Conservation (phyloP, 768 basidiomycete species). For the Leucocoprinus sp. region DNA sequence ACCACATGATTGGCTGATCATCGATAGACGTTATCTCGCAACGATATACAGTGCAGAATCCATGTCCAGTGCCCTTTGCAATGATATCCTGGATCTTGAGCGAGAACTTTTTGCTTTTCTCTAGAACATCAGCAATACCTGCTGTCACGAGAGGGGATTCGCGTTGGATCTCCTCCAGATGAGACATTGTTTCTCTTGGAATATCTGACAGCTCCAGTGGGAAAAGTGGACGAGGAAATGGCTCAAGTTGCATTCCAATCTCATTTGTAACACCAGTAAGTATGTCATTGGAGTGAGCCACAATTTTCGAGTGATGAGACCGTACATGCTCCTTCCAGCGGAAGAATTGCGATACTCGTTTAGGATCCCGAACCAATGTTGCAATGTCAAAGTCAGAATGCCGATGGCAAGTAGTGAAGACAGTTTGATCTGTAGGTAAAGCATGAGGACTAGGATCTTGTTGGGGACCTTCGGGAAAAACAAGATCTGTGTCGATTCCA, state of each 20-base stretch:
- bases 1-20: conserved; percentile 9
- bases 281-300: conserved; percentile 4
- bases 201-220: conserved; percentile 12
- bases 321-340: conserved; percentile 18
- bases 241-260: background rate
- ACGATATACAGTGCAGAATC: conserved; percentile 12
- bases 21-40: conserved; percentile 18
- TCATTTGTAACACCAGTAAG: conserved; percentile 11
- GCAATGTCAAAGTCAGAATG: conserved; percentile 19
- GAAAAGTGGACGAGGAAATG: conserved; percentile 8
- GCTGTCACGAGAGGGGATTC: conserved; percentile 10
- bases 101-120: conserved; percentile 9
- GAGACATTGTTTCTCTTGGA: conserved; percentile 7
- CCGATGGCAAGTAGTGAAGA: conserved; percentile 16
- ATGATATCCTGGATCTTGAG: conserved; percentile 13
- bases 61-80: conserved; percentile 6
- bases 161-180: conserved; percentile 9
- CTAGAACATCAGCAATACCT: conserved; percentile 5
- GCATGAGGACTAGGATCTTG: conserved; percentile 11
- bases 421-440: conserved; percentile 15
- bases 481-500: background rate
- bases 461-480: conserved; percentile 15
- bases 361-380: conserved; percentile 17
- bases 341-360: conserved; percentile 20
- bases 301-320: background rate